phyloP scores from a whole-genome alignment of 306 rosid species.

The Quercus suber region DNA sequence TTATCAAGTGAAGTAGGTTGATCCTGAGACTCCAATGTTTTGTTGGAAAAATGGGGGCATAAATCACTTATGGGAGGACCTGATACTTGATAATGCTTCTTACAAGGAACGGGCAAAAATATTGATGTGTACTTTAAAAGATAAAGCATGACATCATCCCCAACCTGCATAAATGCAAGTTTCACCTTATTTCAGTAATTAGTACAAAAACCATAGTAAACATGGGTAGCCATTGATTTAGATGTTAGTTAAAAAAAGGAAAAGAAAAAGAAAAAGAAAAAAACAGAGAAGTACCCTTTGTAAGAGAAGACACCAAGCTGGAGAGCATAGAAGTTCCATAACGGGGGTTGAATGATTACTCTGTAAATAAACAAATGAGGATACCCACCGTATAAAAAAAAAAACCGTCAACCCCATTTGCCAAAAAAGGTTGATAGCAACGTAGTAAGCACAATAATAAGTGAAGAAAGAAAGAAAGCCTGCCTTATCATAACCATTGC shows the following conservation, averaged over 20 bases:
- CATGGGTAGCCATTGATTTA: neutral
- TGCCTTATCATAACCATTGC: conserved; percentile 54
- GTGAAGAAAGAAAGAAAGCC: neutral
- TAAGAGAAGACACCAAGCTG: conserved; percentile 67
- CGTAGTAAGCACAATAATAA: too few relatives aligned
- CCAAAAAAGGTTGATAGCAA: too few relatives aligned
- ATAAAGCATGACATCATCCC: conserved; percentile 55
- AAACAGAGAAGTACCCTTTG: conserved; percentile 51
- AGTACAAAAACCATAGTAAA: neutral
- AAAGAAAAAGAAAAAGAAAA: conserved; percentile 3
- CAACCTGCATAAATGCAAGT: conserved; percentile 51
- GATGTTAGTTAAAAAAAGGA: neutral
- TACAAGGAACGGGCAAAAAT: conserved; percentile 52
- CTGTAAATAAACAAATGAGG: conserved; percentile 26
- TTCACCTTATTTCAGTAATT: neutral
- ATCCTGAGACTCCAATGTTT: conserved; percentile 18
- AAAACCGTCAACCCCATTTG: too few relatives aligned
- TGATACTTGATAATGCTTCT: conserved; percentile 63
- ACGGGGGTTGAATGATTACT: conserved; percentile 37
- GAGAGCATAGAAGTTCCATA: conserved; percentile 51
- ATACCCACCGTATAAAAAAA: too few relatives aligned
- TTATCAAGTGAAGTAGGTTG: conserved; percentile 25
- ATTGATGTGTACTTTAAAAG: conserved; percentile 50
- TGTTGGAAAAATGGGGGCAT: conserved; percentile 33
- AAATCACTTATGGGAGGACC: conserved; percentile 52